A percentile compares a stretch with the other conserved stretches of the same genome.
phyloP scores from a whole-genome alignment of 129 eudicot genomes.

The carrot (Daucus carota) region DH1_v3.0 NC_030387.2:33674501-33675000 shows the following conservation, averaged over 20 bases:
- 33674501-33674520: constrained; percentile 44
- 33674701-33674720: constrained; percentile 20
- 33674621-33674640: constrained; percentile 54
- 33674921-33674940: constrained; percentile 77
- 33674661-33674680: constrained; percentile 54
- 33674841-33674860: constrained; percentile 41
- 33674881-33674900: constrained; percentile 81
- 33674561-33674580: constrained; percentile 44
- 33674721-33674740: constrained; percentile 26
- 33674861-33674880: constrained; percentile 71
- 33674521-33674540: constrained; percentile 71
- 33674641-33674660: constrained; percentile 55
- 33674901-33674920: constrained; percentile 53
- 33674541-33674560: constrained; percentile 76
- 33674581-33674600: constrained; percentile 49
- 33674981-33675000: constrained; percentile 45
- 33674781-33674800: constrained; percentile 37
- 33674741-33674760: constrained; percentile 27
- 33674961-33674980: constrained; percentile 47
- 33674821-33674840: constrained; percentile 71
- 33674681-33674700: constrained; percentile 38
- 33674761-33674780: constrained; percentile 50
- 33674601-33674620: constrained; percentile 31
- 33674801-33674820: constrained; percentile 46
- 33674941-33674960: constrained; percentile 59